Evolutionary conservation across 2,329 filamentous ascomycete species (phyloP), one percentile per base, ranked within the genome.

Genomic region (Calonectria pteridis): DNA sequence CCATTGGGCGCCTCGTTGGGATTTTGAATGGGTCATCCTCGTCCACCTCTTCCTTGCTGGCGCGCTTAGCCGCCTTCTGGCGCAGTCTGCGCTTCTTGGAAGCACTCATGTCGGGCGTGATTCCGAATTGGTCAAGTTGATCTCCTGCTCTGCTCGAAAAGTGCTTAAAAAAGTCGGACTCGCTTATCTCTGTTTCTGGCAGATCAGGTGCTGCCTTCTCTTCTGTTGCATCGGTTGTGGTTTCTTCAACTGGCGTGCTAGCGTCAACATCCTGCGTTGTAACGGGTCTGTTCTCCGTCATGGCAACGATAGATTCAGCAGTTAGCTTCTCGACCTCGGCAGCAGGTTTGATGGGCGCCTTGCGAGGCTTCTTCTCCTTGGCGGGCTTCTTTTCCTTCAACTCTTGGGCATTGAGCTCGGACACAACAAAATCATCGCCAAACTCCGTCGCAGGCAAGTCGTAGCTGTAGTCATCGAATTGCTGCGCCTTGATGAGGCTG

Each of bases 391-490:
- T 50, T 50, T 29, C 49, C 1, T 40, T n/a, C 40, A 26, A 11
- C n/a, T 43, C 68, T 26, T 63, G 31, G 13, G 69, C 31, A 6
- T 71, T 53, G 20, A 67, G 43, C 28, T 79, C 28, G n/a, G 73
- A 35, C 28, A 80, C 75, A 23, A 78, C 70, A 26, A 81, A 75
- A 29, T 77, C 79, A n/a, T 80, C 78, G 7, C 73, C 73, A 5
- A 79, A 73, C 26, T 74, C 71, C 29, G 78, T 73, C 9, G 79
- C 81, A 29, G 80, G 77, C 58, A 82, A 74, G 66, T 83, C 73
- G 71, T 78, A 77, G 50, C 71, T 80, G 59, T 79, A 79, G 59
- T 80, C 77, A 33, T 83, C 82, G 6, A 75, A 74, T 31, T 78
- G 77, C 2, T 76, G 76, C 33, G 76, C 72, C 74, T 80, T 79